Evolutionary conservation across 2,329 filamentous ascomycete genomes (phyloP).

Genomic region (Penicillium olsonii): DNA sequence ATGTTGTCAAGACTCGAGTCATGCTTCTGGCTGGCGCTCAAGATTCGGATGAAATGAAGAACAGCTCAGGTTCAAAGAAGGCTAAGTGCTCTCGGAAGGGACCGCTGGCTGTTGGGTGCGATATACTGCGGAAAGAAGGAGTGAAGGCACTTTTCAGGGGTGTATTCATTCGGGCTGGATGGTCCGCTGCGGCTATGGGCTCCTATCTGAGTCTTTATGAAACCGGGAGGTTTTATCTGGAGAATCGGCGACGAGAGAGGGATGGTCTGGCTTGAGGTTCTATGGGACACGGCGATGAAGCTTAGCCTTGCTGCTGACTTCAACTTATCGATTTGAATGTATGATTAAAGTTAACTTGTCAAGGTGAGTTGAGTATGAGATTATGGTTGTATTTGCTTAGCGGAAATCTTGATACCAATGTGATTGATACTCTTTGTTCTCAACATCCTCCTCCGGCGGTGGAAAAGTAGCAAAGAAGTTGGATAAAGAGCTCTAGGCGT

Average conservation of each 20-base stretch:
- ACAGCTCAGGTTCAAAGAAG: neutral
- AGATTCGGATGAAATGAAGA: neutral
- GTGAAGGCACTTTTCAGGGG: slow-evolving; percentile 73
- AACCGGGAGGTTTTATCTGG: slow-evolving; percentile 66
- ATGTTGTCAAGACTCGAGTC: slow-evolving; percentile 86
- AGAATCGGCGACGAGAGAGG: slow-evolving; percentile 31
- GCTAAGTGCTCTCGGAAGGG: slow-evolving; percentile 37
- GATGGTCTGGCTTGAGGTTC: slow-evolving; percentile 5
- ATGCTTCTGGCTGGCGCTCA: slow-evolving; percentile 67
- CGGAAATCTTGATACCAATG: no score
- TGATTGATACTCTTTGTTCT: no score
- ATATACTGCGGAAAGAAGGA: slow-evolving; percentile 68
- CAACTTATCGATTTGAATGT: no score
- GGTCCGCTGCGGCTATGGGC: slow-evolving; percentile 81
- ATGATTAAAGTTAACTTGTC: no score
- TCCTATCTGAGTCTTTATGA: slow-evolving; percentile 88
- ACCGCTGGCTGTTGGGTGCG: slow-evolving; percentile 61
- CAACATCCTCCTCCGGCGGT: no score
- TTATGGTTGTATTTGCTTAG: no score
- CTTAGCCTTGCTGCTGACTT: neutral
- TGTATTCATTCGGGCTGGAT: slow-evolving; percentile 69
- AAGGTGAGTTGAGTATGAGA: no score
- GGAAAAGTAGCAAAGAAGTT: no score
- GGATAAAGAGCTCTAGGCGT: no score
- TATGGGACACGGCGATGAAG: slow-evolving; percentile 3